These are phyloP conservation scores for Aureobasidium melanogenum DNA, from an alignment of 2,329 filamentous ascomycete genomes.

Conservation along the genomic window DNA sequence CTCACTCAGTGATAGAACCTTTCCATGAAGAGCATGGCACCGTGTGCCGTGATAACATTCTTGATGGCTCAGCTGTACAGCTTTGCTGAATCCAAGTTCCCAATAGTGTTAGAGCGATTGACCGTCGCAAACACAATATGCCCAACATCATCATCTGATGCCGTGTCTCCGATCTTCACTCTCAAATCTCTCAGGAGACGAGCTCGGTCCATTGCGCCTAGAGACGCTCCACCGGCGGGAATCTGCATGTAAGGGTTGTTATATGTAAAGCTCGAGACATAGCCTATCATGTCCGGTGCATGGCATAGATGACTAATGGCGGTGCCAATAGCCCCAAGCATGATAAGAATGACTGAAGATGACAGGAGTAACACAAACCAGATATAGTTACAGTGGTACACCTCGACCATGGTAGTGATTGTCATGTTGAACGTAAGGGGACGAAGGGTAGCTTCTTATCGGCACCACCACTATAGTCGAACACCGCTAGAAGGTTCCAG, in stretches of 20 bases:
- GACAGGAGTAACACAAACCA: conserved; percentile 24
- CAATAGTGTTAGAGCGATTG: not conserved
- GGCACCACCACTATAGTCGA: not conserved
- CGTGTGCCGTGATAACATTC: not conserved
- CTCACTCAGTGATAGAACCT: too few species aligned
- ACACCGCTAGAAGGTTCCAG: not conserved
- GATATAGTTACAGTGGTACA: conserved; percentile 23
- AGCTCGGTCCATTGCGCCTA: conserved; percentile 28
- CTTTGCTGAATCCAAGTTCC: not conserved
- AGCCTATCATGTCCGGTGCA: conserved; percentile 28
- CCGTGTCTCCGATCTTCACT: conserved; percentile 26
- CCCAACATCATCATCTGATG: conserved; percentile 22
- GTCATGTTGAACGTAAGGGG: conserved; percentile 11
- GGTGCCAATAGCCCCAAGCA: conserved; percentile 17
- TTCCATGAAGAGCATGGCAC: too few species aligned
- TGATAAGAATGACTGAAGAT: conserved; percentile 18
- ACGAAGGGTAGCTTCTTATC: not conserved
- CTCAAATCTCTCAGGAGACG: conserved; percentile 25
- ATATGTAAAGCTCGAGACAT: conserved; percentile 30
- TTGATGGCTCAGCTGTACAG: not conserved
- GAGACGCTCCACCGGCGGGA: conserved; percentile 22
- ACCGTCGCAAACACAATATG: conserved; percentile 27
- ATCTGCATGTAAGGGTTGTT: conserved; percentile 26
- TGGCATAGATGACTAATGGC: conserved; percentile 23
- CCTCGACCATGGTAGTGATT: conserved; percentile 12